Conservation (phyloP, 179 eudicot species). For the Vitellaria paradoxa region DNA sequence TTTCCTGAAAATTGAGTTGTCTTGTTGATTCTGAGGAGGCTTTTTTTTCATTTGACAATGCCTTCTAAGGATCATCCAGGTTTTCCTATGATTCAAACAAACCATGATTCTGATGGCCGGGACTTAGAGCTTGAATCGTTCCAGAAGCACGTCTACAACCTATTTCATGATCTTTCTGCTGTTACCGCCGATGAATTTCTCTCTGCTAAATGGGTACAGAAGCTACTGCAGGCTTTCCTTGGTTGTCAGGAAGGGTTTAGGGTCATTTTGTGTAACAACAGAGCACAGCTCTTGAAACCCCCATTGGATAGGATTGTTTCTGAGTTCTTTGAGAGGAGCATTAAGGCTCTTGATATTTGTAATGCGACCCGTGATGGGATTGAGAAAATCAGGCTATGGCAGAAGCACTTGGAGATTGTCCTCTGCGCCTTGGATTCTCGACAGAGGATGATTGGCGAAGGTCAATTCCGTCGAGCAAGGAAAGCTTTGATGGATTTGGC, state of each 20-base stretch:
- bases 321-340: conserved; percentile 47
- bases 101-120: conserved; percentile 25
- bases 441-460: conserved; percentile 29
- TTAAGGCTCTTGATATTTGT: conserved; percentile 61
- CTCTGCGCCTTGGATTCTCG: conserved; percentile 37
- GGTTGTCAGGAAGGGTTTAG: conserved; percentile 53
- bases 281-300: conserved; percentile 31
- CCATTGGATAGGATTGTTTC: conserved; percentile 43
- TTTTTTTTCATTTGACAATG: conserved; percentile 27
- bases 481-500: conserved; percentile 59
- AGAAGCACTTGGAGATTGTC: conserved; percentile 54
- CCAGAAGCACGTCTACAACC: conserved; percentile 30
- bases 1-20: conserved; percentile 8
- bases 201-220: conserved; percentile 47
- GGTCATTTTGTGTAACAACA: conserved; percentile 34
- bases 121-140: conserved; percentile 32
- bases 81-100: conserved; percentile 30
- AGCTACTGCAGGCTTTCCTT: conserved; percentile 41
- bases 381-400: conserved; percentile 54
- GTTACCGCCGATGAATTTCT: conserved; percentile 47
- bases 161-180: conserved; percentile 36
- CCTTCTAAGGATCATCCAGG: conserved; percentile 36
- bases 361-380: conserved; percentile 67
- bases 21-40: conserved; percentile 25
- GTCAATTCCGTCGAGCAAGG: conserved; percentile 47